Percentiles rank a stretch among this genome's conserved stretches.
phyloP scores from a whole-genome alignment of 1,139 yeast species.

The Kluyveromyces sp. region DNA sequence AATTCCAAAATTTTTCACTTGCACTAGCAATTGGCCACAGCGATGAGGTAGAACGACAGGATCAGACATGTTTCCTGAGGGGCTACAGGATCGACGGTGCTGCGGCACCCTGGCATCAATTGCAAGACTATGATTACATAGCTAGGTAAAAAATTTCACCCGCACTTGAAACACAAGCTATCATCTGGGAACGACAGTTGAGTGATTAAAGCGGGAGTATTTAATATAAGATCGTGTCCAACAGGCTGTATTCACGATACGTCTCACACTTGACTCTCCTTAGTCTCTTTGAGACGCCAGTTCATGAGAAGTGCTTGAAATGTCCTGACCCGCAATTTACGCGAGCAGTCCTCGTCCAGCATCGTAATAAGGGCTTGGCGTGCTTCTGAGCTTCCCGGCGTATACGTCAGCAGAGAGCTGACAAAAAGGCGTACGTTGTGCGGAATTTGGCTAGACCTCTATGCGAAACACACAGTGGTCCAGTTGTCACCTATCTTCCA shows the following conservation, averaged over 20 bases:
- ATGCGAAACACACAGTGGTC: too few species aligned
- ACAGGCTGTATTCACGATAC: background rate
- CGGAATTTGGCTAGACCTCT: too few species aligned
- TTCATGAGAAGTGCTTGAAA: background rate
- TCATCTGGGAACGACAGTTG: slow-evolving; percentile 30
- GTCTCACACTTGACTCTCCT: background rate
- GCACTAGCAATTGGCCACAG: background rate
- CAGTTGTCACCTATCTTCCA: background rate
- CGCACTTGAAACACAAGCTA: slow-evolving; percentile 34
- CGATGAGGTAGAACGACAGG: background rate
- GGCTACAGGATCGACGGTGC: too few species aligned
- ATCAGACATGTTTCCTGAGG: too few species aligned
- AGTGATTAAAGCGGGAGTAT: slow-evolving; percentile 35
- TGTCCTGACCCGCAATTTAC: too few species aligned
- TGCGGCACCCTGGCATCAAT: too few species aligned
- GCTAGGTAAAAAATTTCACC: slow-evolving; percentile 33
- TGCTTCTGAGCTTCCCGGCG: too few species aligned
- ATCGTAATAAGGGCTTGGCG: too few species aligned
- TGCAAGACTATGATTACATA: too few species aligned
- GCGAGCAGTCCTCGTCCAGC: too few species aligned
- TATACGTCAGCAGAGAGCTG: too few species aligned
- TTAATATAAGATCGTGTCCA: slow-evolving; percentile 19
- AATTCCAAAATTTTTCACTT: background rate
- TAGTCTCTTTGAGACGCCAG: background rate
- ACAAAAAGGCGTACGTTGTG: too few species aligned